Percentiles rank a stretch among this genome's conserved stretches.
phyloP scores from a whole-genome alignment of 495 filamentous ascomycete genomes.

The Hypoxylon subgilvum region DNA sequence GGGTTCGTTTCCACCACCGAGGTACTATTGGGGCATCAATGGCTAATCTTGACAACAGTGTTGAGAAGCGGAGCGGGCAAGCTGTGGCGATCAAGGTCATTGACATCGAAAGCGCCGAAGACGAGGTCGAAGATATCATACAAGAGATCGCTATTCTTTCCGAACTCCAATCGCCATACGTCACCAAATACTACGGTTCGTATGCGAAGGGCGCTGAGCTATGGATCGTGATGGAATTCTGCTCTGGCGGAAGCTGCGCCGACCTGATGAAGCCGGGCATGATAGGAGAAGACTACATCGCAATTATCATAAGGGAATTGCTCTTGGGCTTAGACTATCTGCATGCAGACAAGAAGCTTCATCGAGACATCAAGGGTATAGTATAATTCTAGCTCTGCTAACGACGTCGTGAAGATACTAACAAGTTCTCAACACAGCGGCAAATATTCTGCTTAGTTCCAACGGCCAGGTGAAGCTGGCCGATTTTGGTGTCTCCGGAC shows the following conservation, averaged over 20 bases:
- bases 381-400: neutral
- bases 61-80: conserved; percentile 83
- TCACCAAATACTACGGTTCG: conserved; percentile 96
- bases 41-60: conserved; percentile 58
- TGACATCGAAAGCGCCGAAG: conserved; percentile 96
- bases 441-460: conserved; percentile 83
- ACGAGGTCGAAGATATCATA: conserved; percentile 98
- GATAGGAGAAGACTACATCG: conserved; percentile 93
- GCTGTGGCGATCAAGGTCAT: conserved; percentile 95
- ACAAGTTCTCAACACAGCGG: conserved; percentile 62
- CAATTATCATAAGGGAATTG: conserved; percentile 89
- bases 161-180: conserved; percentile 89
- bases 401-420: conserved; percentile 6
- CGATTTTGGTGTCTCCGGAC: conserved; percentile 96
- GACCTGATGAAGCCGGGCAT: conserved; percentile 89
- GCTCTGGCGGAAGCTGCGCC: conserved; percentile 88
- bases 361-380: conserved; percentile 94
- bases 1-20: conserved; percentile 60
- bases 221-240: conserved; percentile 98
- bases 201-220: conserved; percentile 93
- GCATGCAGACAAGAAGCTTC: conserved; percentile 92
- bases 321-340: conserved; percentile 90
- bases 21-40: neutral
- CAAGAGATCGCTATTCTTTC: conserved; percentile 97
- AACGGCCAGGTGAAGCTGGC: conserved; percentile 96